A percentile compares a stretch with the other conserved stretches of the same genome.
Evolutionary conservation across 805 yeast species (phyloP).

Genomic region (Torulaspora maleeae): DNA sequence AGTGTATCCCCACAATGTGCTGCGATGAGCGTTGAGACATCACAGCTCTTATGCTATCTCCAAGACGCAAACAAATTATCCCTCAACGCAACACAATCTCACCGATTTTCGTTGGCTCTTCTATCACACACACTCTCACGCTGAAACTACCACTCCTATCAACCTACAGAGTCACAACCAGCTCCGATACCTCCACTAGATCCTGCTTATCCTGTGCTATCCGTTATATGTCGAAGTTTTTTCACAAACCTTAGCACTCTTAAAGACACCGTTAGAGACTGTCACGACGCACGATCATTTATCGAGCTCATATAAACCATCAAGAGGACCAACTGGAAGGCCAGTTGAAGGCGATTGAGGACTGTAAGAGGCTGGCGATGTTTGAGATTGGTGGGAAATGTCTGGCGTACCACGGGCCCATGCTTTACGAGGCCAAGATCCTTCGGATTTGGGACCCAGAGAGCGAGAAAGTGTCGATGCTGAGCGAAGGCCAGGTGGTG

Average conservation of each 20-base stretch:
- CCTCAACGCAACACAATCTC: too few relatives aligned
- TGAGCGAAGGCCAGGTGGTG: slow-evolving; percentile 34
- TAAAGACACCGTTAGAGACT: neutral
- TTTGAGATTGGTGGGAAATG: slow-evolving; percentile 40
- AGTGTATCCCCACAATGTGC: slow-evolving; percentile 52
- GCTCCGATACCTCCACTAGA: neutral
- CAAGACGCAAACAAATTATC: too few relatives aligned
- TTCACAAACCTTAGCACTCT: slow-evolving; percentile 3
- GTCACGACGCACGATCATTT: neutral
- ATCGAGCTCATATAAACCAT: neutral
- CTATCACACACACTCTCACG: neutral
- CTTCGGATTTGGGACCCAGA: slow-evolving; percentile 57
- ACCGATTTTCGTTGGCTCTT: neutral
- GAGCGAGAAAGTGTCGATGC: slow-evolving; percentile 36
- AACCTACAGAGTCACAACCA: too few relatives aligned
- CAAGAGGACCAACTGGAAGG: neutral
- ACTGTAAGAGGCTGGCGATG: slow-evolving; percentile 8
- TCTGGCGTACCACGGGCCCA: slow-evolving; percentile 85
- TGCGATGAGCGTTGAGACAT: slow-evolving; percentile 24
- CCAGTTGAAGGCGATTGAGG: neutral
- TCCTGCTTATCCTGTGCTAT: neutral
- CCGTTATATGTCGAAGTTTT: slow-evolving; percentile 1
- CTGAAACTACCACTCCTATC: neutral
- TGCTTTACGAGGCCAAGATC: slow-evolving; percentile 84
- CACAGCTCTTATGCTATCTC: neutral